phyloP scores from a whole-genome alignment of 768 basidiomycete species.

The Suillus luteus region DNA sequence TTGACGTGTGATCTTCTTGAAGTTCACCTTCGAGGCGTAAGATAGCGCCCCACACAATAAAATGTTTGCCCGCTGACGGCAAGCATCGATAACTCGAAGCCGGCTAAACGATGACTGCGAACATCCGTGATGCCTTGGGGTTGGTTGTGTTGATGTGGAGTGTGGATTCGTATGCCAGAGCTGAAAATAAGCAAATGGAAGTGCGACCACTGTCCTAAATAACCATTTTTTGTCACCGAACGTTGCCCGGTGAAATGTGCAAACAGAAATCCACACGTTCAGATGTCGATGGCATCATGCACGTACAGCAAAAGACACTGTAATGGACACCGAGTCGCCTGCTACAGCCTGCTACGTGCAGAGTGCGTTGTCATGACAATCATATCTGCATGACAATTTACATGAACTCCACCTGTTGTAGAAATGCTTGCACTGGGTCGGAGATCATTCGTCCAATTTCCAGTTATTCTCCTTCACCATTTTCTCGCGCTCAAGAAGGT shows the following conservation, averaged over 20 bases:
- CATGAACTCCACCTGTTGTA: not conserved
- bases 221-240: not conserved
- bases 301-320: not conserved
- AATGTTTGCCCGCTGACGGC: not conserved
- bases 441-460: constrained; percentile 52
- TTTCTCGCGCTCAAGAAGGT: constrained; percentile 77
- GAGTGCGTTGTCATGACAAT: not conserved
- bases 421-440: not conserved
- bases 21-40: not conserved
- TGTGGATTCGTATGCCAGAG: not conserved
- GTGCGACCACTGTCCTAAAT: not conserved
- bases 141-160: not conserved
- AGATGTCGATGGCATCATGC: not conserved
- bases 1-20: not conserved
- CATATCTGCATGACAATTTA: not conserved
- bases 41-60: not conserved
- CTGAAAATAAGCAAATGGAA: not conserved
- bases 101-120: not conserved
- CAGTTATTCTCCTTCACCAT: constrained; percentile 82
- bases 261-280: not conserved
- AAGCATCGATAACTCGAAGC: not conserved
- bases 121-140: not conserved
- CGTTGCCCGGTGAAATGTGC: not conserved
- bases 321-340: not conserved
- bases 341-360: not conserved